Percentiles rank a stretch among this genome's conserved stretches.
Conservation (phyloP, 805 yeast species). For the Starmerella asiatica region DNA sequence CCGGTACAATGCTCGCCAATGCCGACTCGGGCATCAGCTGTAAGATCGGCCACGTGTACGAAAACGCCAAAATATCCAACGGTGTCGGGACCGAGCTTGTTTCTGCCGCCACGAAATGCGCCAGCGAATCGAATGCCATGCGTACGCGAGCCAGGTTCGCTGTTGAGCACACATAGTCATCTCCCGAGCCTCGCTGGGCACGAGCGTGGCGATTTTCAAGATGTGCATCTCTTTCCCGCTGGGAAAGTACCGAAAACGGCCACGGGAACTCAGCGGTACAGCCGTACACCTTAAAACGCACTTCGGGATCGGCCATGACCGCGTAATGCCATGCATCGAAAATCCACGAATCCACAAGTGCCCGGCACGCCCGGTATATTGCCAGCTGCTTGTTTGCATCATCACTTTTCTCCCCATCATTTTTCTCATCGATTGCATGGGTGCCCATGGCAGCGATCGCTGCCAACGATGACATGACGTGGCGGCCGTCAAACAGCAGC, state of each 20-base stretch:
- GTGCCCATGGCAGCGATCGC: too few species aligned
- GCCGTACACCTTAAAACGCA: background rate
- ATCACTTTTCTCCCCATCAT: background rate
- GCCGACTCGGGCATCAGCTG: constrained; percentile 13
- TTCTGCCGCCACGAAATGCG: background rate
- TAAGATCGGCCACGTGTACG: constrained; percentile 19
- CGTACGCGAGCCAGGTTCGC: constrained; percentile 8
- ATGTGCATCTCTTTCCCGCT: constrained; percentile 8
- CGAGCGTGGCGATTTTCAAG: constrained; percentile 5
- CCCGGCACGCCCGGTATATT: background rate
- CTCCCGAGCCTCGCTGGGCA: constrained; percentile 4
- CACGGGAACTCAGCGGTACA: constrained; percentile 8
- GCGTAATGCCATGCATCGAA: constrained; percentile 19
- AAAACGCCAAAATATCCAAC: constrained; percentile 19
- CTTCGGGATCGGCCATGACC: constrained; percentile 5
- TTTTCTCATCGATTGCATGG: too few species aligned
- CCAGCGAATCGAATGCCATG: constrained; percentile 9
- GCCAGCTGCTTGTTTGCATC: background rate
- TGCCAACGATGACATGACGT: too few species aligned
- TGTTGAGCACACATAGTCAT: constrained; percentile 8
- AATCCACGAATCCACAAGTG: constrained; percentile 15
- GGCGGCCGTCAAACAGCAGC: constrained; percentile 4
- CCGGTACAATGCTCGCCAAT: constrained; percentile 17
- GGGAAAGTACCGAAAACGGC: constrained; percentile 12
- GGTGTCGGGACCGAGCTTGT: constrained; percentile 3